Evolutionary conservation across 1,139 yeast species (phyloP).

Genomic region (Saccharomyces hybrid): DNA sequence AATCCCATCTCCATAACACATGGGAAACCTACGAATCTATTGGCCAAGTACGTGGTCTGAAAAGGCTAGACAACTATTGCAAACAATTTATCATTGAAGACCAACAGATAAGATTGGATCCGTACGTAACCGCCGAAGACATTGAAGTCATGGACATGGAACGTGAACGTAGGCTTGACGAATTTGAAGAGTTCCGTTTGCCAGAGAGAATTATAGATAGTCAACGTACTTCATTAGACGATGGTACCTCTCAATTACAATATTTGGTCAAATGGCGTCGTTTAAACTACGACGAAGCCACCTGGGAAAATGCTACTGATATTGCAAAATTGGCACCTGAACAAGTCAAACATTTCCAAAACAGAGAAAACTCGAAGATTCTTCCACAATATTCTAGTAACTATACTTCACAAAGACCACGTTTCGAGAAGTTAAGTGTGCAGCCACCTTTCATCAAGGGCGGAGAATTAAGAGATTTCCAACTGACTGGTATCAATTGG

Average conservation of each 20-base stretch:
- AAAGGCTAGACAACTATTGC: slow-evolving; percentile 79
- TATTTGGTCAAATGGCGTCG: slow-evolving; percentile 92
- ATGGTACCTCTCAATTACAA: slow-evolving; percentile 60
- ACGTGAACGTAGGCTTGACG: slow-evolving; percentile 74
- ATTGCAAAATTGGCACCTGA: slow-evolving; percentile 80
- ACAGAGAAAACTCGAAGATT: slow-evolving; percentile 72
- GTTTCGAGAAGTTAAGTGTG: slow-evolving; percentile 72
- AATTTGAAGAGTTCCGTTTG: slow-evolving; percentile 70
- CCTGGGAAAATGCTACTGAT: slow-evolving; percentile 91
- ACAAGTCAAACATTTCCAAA: slow-evolving; percentile 77
- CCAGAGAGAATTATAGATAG: slow-evolving; percentile 89
- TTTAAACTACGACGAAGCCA: slow-evolving; percentile 85
- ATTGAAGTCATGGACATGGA: slow-evolving; percentile 90
- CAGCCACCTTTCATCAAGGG: slow-evolving; percentile 92
- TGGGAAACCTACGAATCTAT: slow-evolving; percentile 75
- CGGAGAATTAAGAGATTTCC: slow-evolving; percentile 93
- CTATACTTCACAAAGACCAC: slow-evolving; percentile 73
- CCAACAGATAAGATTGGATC: slow-evolving; percentile 67
- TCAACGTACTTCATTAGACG: slow-evolving; percentile 58
- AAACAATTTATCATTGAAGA: slow-evolving; percentile 71
- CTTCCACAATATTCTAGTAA: slow-evolving; percentile 74
- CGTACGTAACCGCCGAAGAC: slow-evolving; percentile 78
- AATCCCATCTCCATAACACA: slow-evolving; percentile 88
- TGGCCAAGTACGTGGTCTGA: slow-evolving; percentile 52
- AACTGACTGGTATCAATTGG: slow-evolving; percentile 96